Percentiles rank a stretch among this genome's conserved stretches.
phyloP scores from a whole-genome alignment of 768 basidiomycete genomes.

The Collybia mongolica region DNA sequence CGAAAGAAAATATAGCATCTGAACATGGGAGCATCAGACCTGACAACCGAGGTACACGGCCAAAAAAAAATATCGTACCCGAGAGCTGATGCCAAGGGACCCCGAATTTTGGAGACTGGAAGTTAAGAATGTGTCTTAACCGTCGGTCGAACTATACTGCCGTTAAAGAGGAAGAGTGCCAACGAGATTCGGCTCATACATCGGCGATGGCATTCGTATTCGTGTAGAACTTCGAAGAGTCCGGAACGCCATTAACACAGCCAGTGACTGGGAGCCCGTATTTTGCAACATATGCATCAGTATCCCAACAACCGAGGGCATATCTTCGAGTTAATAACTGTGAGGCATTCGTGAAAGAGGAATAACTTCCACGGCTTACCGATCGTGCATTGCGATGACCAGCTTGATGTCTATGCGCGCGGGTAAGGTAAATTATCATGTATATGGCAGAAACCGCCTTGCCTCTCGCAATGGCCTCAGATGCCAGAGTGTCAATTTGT shows the following conservation, averaged over 20 bases:
- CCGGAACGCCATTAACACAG: conserved; percentile 23
- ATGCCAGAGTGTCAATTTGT: conserved; percentile 20
- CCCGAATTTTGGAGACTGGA: conserved; percentile 21
- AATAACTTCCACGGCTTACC: conserved; percentile 4
- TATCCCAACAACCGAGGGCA: conserved; percentile 25
- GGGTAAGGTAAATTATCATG: not conserved
- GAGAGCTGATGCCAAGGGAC: conserved; percentile 23
- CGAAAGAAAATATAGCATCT: conserved; percentile 25
- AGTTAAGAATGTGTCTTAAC: conserved; percentile 22
- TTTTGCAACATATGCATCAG: conserved; percentile 23
- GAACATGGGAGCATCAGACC: not conserved
- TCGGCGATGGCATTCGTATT: conserved; percentile 22
- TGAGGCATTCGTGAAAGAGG: not conserved
- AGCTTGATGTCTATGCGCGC: conserved; percentile 20
- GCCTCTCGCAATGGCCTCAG: conserved; percentile 22
- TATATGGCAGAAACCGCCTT: not conserved
- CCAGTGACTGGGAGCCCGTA: conserved; percentile 19
- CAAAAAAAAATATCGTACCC: conserved; percentile 3
- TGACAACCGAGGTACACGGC: no score
- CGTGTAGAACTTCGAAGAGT: conserved; percentile 22
- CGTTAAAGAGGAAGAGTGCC: not conserved
- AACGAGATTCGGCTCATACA: conserved; percentile 4
- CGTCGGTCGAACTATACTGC: conserved; percentile 20
- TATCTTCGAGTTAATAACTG: conserved; percentile 6
- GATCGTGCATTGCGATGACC: conserved; percentile 25